Evolutionary conservation across 73 alveolate genomes (phyloP), one percentile per base, ranked within the genome.

Genomic region (Uronychia binucleata): DNA sequence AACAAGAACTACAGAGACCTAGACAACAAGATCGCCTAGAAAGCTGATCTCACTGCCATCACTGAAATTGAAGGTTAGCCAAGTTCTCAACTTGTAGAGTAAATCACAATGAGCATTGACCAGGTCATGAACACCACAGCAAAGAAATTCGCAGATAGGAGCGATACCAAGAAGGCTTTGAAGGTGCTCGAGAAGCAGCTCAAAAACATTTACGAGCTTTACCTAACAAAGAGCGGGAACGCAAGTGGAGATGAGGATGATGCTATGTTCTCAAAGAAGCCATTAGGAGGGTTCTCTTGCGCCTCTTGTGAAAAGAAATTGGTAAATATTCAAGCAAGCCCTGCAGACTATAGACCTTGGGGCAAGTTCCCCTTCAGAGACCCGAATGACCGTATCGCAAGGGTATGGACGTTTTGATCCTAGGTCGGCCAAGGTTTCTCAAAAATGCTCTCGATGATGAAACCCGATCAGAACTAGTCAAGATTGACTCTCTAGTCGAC

Each of bases 121-220:
- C 30, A 75, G 30, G 32, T 32, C 5, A 32, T 75, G 29, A 5
- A 25, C n/a, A 75, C 32, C 28, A 5, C 94, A 67, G 88, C 90
- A 58, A 95, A 97, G 80, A 91, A 97, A 87, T 94, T 93, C 77
- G 98, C 99, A 26, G 99, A 97, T 87, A 95, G 92, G 90, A 90
- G 91, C 59, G 99, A 97, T 29, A 95, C 98, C 26, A 92, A 96
- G 0, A 97, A 94, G 81, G 96, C 98, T 81, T 77, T 97, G 33
- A 93, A 89, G 77, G 89, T 92, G 67, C 82, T 97, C 58, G 99
- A 97, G 88, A 94, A 92, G 74, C 91, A 95, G 86, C 29, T 97
- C 59, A 93, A 96, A 80, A 95, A 95, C 82, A 86, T 95, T 46
- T 93, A 91, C 78, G 98, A 89, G 26, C 79, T 90, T 28, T 78